Conservation (phyloP, 1,284 basidiomycete genomes). For the Trametes versicolor region DNA sequence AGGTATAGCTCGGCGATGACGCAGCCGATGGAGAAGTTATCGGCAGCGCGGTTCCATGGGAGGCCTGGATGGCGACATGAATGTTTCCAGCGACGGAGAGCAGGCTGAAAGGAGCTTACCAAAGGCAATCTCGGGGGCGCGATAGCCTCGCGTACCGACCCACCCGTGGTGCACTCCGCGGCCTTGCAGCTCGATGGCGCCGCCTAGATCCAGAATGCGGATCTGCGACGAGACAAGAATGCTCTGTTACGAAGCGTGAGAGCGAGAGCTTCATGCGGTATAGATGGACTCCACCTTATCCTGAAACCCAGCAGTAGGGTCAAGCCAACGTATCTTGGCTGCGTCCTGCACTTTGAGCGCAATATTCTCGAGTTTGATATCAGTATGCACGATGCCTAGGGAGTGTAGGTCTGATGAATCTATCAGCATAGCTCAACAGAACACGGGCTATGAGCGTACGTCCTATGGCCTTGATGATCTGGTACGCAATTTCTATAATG, state of each 20-base stretch:
- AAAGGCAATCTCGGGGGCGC: background rate
- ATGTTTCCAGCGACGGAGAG: background rate
- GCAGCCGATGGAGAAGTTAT: background rate
- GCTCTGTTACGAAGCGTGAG: background rate
- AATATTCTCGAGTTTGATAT: conserved; percentile 13
- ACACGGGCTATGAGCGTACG: background rate
- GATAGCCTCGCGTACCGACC: background rate
- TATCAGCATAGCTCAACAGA: too few relatives aligned
- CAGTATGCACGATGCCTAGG: background rate
- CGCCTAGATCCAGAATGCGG: background rate
- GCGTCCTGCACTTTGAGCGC: background rate
- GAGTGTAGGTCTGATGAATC: conserved; percentile 3
- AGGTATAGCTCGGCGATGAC: background rate
- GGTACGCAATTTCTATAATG: background rate
- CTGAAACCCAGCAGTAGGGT: background rate
- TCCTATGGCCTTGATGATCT: background rate
- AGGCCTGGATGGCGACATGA: background rate
- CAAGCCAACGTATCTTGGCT: conserved; percentile 1
- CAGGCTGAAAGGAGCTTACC: background rate
- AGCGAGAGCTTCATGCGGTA: background rate
- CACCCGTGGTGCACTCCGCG: background rate
- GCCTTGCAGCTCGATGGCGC: background rate
- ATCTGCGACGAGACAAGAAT: background rate
- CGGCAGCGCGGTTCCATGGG: background rate
- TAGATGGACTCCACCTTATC: background rate